A percentile compares a stretch with the other conserved stretches of the same genome.
Conservation (phyloP, 495 filamentous ascomycete genomes). For the Lichina pygmaea region DNA sequence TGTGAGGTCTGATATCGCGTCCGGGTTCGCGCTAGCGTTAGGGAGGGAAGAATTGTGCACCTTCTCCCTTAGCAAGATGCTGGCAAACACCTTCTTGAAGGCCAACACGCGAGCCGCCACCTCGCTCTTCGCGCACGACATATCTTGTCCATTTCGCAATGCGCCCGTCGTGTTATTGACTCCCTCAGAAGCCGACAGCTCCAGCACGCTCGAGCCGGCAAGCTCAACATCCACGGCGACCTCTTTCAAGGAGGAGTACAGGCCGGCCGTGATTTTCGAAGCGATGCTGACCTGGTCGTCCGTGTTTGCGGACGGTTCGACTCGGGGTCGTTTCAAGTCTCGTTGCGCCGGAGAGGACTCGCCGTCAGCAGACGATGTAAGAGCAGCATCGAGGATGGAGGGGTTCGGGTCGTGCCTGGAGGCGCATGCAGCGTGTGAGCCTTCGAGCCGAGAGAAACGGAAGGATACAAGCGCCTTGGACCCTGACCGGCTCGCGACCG, state of each 20-base stretch:
- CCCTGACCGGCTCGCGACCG: constrained; percentile 8
- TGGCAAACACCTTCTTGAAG: constrained; percentile 23
- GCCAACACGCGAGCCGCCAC: constrained; percentile 16
- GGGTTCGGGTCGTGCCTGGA: constrained; percentile 2
- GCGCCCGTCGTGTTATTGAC: neutral
- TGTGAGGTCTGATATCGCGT: neutral
- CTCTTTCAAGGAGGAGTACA: constrained; percentile 1
- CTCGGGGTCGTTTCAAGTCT: constrained; percentile 2
- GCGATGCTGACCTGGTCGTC: neutral
- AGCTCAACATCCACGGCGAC: constrained; percentile 1
- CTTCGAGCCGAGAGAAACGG: neutral
- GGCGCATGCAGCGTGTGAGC: neutral
- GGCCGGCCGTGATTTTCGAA: neutral
- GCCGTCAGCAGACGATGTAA: neutral
- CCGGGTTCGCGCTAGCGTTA: neutral
- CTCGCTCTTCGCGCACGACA: constrained; percentile 16
- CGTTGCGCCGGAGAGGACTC: neutral
- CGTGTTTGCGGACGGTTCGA: neutral
- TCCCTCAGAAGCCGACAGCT: neutral
- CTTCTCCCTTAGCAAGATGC: constrained; percentile 17
- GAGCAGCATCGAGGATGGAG: constrained; percentile 1
- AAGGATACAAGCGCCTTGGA: constrained; percentile 8
- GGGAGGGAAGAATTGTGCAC: constrained; percentile 5
- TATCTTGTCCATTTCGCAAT: constrained; percentile 6
- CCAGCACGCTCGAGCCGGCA: neutral